Percentiles rank a stretch among this genome's conserved stretches.
Conservation (phyloP, 805 yeast species). For the Candida stauntonica region DNA sequence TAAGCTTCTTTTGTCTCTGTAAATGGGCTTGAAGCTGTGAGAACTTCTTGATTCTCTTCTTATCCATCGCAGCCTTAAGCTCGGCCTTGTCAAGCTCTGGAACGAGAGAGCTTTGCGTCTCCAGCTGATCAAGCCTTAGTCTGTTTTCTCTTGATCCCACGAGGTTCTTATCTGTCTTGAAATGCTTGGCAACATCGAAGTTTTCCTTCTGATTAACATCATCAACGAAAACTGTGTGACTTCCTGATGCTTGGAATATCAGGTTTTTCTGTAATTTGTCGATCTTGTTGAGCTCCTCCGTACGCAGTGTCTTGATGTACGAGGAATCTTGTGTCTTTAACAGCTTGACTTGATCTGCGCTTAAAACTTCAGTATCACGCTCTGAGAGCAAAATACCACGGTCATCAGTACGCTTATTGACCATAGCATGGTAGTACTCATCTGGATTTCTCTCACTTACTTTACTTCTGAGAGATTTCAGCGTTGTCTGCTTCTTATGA, state of each 20-base stretch:
- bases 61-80: slow-evolving; percentile 38
- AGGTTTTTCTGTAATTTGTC: slow-evolving; percentile 44
- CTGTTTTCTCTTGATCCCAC: slow-evolving; percentile 68
- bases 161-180: slow-evolving; percentile 65
- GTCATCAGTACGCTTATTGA: slow-evolving; percentile 58
- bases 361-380: slow-evolving; percentile 55
- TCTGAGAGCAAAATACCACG: slow-evolving; percentile 66
- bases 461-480: slow-evolving; percentile 70
- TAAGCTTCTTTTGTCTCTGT: slow-evolving; percentile 65
- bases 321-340: slow-evolving; percentile 89
- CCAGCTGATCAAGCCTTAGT: slow-evolving; percentile 56
- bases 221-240: slow-evolving; percentile 85
- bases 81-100: slow-evolving; percentile 25
- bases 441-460: slow-evolving; percentile 81
- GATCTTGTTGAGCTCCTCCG: slow-evolving; percentile 62
- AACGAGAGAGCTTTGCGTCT: slow-evolving; percentile 32
- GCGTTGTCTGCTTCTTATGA: slow-evolving; percentile 51
- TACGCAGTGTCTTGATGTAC: slow-evolving; percentile 73
- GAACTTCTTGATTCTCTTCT: slow-evolving; percentile 57
- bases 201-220: slow-evolving; percentile 45
- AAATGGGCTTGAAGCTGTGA: slow-evolving; percentile 58
- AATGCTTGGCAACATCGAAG: slow-evolving; percentile 62
- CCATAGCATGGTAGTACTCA: slow-evolving; percentile 96
- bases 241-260: slow-evolving; percentile 55
- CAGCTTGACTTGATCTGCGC: slow-evolving; percentile 73